phyloP scores from a whole-genome alignment of 2,329 filamentous ascomycete species.

The Monosporascus sp. region DNA sequence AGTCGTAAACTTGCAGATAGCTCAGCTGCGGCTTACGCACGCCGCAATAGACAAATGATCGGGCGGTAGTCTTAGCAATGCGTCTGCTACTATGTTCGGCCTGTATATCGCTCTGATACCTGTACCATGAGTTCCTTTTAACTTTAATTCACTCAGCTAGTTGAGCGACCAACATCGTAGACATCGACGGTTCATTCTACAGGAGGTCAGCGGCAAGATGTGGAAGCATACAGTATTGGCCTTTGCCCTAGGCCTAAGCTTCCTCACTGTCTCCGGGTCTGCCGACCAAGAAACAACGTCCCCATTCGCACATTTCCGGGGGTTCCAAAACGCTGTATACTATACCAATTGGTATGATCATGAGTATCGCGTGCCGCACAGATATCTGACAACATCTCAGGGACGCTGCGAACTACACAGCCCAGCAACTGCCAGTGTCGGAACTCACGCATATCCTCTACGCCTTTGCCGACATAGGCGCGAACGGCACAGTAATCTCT shows the following conservation, averaged over 20 bases:
- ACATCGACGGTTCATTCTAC: neutral
- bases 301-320: constrained; percentile 3
- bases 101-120: no score
- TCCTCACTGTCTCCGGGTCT: neutral
- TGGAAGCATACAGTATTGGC: neutral
- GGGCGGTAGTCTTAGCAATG: no score
- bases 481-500: constrained; percentile 45
- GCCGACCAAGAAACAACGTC: neutral
- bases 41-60: no score
- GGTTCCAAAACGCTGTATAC: constrained; percentile 41
- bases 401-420: constrained; percentile 51
- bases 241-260: neutral
- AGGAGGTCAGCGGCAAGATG: neutral
- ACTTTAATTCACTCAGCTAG: no score
- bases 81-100: no score
- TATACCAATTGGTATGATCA: constrained; percentile 49
- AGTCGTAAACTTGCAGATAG: no score
- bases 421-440: constrained; percentile 60
- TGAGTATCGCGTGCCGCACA: neutral
- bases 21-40: no score
- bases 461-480: constrained; percentile 42
- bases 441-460: constrained; percentile 72
- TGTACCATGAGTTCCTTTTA: no score
- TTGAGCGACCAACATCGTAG: no score
- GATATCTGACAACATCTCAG: constrained; percentile 18